Conservation (phyloP, 805 yeast genomes). For the Alloascoidea hylecoeti region DNA sequence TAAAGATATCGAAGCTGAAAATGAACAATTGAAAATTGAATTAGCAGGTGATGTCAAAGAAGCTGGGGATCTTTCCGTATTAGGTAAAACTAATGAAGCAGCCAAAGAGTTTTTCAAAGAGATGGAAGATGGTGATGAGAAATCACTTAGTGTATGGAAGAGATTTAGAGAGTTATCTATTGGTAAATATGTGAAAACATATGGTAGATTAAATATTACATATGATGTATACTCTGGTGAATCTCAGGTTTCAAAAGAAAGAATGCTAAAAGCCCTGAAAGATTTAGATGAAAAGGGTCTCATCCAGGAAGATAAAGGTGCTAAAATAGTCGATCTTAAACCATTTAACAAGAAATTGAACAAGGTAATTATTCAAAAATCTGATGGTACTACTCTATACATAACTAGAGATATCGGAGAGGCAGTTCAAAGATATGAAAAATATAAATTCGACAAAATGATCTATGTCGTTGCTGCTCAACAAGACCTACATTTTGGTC, state of each 20-base stretch:
- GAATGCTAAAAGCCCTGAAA: conserved; percentile 53
- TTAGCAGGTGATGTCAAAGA: conserved; percentile 4
- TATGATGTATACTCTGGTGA: conserved; percentile 92
- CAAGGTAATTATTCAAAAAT: conserved; percentile 81
- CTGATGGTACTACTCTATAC: conserved; percentile 91
- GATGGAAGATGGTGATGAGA: conserved; percentile 90
- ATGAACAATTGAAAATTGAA: conserved; percentile 10
- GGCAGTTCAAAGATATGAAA: conserved; percentile 79
- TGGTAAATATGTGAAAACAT: conserved; percentile 72
- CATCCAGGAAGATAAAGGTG: conserved; percentile 82
- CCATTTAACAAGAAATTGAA: conserved; percentile 84
- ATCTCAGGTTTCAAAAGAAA: conserved; percentile 72
- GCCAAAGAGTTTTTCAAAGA: conserved; percentile 80
- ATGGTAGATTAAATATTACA: conserved; percentile 80
- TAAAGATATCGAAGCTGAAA: conserved; percentile 43
- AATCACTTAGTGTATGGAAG: conserved; percentile 66
- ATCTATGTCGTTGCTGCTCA: conserved; percentile 92
- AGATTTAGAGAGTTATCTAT: conserved; percentile 87
- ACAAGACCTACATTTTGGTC: conserved; percentile 90
- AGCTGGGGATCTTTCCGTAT: conserved; percentile 7
- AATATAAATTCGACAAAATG: conserved; percentile 86
- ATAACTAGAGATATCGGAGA: conserved; percentile 95
- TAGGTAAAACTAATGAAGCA: conserved; percentile 34
- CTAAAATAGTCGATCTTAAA: conserved; percentile 73
- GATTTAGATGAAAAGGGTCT: conserved; percentile 53